Evolutionary conservation across 495 filamentous ascomycete species (phyloP).

Genomic region (Durotheca rogersii): DNA sequence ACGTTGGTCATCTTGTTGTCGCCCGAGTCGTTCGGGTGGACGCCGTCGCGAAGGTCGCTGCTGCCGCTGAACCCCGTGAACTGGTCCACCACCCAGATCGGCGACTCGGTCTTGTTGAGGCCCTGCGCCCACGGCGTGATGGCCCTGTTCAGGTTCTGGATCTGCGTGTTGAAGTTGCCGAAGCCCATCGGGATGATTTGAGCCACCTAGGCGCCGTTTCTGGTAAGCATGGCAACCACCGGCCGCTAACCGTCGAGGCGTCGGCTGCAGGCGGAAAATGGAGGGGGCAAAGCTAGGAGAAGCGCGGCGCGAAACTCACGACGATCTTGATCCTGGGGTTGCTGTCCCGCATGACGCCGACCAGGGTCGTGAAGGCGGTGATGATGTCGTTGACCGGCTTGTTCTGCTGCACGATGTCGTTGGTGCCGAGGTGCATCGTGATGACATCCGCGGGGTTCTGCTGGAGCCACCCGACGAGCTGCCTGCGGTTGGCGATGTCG

Average conservation of each 20-base stretch:
- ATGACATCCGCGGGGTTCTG: slow-evolving; percentile 51
- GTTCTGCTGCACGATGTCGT: slow-evolving; percentile 52
- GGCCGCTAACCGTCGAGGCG: neutral
- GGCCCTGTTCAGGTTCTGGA: slow-evolving; percentile 49
- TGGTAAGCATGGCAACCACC: neutral
- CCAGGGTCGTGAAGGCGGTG: slow-evolving; percentile 47
- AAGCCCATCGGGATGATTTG: slow-evolving; percentile 53
- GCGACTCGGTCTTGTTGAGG: slow-evolving; percentile 49
- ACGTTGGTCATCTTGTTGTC: slow-evolving; percentile 49
- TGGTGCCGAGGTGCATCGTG: slow-evolving; percentile 55
- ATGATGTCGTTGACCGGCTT: slow-evolving; percentile 46
- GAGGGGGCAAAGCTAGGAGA: neutral
- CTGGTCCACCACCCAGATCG: slow-evolving; percentile 55
- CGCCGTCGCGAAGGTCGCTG: slow-evolving; percentile 47
- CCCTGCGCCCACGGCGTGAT: slow-evolving; percentile 48
- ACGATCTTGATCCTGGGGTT: slow-evolving; percentile 55
- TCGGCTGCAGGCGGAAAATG: no score
- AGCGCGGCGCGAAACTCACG: slow-evolving; percentile 35
- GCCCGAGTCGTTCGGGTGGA: slow-evolving; percentile 50
- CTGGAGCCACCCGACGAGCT: slow-evolving; percentile 52
- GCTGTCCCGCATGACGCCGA: slow-evolving; percentile 46
- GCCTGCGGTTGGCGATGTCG: slow-evolving; percentile 49
- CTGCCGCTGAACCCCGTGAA: slow-evolving; percentile 46
- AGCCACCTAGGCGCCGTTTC: slow-evolving; percentile 45
- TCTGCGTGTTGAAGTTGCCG: slow-evolving; percentile 40